Evolutionary conservation across 352 stramenopile genomes (phyloP).

Genomic region (Pythium phragmiticola): DNA sequence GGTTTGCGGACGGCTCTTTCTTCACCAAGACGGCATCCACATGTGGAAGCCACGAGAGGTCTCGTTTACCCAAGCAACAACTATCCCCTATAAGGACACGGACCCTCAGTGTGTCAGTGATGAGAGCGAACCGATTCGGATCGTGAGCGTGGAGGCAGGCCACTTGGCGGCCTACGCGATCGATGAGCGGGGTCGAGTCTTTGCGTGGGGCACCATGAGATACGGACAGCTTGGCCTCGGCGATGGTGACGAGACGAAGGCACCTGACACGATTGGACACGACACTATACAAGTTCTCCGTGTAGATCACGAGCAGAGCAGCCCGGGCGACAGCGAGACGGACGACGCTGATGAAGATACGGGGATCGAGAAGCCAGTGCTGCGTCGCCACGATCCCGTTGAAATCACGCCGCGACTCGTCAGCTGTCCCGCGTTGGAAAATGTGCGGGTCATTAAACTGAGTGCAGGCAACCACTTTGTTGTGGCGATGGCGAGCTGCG

Average conservation of each 20-base stretch:
- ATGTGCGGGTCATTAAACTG: slow-evolving; percentile 37
- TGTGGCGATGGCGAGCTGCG: slow-evolving; percentile 39
- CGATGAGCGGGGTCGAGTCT: slow-evolving; percentile 44
- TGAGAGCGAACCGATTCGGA: neutral
- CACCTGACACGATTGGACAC: neutral
- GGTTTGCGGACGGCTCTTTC: slow-evolving; percentile 51
- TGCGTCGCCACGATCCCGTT: slow-evolving; percentile 16
- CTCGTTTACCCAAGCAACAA: neutral
- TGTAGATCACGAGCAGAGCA: neutral
- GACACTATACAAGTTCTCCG: neutral
- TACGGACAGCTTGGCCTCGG: slow-evolving; percentile 62
- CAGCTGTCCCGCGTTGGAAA: slow-evolving; percentile 2
- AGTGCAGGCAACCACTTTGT: slow-evolving; percentile 67
- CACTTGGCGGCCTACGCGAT: slow-evolving; percentile 58
- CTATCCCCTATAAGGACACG: neutral
- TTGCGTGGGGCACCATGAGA: slow-evolving; percentile 53
- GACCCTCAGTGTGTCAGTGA: neutral
- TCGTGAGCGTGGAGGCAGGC: slow-evolving; percentile 49
- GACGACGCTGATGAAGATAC: neutral
- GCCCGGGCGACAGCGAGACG: neutral
- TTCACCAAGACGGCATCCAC: slow-evolving; percentile 47
- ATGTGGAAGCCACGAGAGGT: slow-evolving; percentile 57
- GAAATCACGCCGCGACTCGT: slow-evolving; percentile 13
- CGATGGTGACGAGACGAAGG: slow-evolving; percentile 9
- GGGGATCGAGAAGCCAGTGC: neutral